Evolutionary conservation across 257 asterid genomes (phyloP).

Genomic region (Penstemon davidsonii): DNA sequence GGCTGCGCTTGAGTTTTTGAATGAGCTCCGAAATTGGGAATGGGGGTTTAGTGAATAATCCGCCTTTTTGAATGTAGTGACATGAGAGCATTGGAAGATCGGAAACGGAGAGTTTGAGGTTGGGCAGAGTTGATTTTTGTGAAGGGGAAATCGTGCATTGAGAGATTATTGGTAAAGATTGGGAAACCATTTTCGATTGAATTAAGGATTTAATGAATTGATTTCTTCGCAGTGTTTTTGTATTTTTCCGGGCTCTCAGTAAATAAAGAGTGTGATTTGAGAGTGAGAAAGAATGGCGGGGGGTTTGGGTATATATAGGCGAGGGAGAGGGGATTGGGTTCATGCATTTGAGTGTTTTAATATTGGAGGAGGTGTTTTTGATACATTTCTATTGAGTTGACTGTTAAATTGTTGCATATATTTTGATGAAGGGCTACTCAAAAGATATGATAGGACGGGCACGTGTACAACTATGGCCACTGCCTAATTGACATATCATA

Average conservation of each 20-base stretch:
- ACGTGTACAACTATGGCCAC: constrained; percentile 32
- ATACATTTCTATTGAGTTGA: constrained; percentile 26
- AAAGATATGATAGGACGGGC: constrained; percentile 35
- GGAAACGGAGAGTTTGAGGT: constrained; percentile 67
- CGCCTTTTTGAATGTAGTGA: constrained; percentile 75
- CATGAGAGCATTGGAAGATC: constrained; percentile 83
- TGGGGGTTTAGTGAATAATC: constrained; percentile 44
- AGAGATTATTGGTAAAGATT: constrained; percentile 33
- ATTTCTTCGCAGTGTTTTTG: no score
- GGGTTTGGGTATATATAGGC: constrained; percentile 39
- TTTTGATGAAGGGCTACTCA: constrained; percentile 26
- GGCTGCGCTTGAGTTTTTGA: constrained; percentile 32
- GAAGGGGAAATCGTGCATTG: constrained; percentile 46
- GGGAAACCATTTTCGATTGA: constrained; percentile 40
- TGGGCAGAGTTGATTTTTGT: constrained; percentile 32
- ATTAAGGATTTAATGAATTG: no score
- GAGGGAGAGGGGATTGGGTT: constrained; percentile 24
- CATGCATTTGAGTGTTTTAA: constrained; percentile 44
- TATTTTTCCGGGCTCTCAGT: not conserved
- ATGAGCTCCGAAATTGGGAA: constrained; percentile 40
- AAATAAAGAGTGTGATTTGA: not conserved
- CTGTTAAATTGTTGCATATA: constrained; percentile 2
- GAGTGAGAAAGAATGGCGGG: constrained; percentile 34
- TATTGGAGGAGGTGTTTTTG: not conserved
- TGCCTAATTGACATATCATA: not conserved